Percentiles rank a stretch among this genome's conserved stretches.
Conservation (phyloP, 805 yeast species). For the Nakazawaea ernobii region DNA sequence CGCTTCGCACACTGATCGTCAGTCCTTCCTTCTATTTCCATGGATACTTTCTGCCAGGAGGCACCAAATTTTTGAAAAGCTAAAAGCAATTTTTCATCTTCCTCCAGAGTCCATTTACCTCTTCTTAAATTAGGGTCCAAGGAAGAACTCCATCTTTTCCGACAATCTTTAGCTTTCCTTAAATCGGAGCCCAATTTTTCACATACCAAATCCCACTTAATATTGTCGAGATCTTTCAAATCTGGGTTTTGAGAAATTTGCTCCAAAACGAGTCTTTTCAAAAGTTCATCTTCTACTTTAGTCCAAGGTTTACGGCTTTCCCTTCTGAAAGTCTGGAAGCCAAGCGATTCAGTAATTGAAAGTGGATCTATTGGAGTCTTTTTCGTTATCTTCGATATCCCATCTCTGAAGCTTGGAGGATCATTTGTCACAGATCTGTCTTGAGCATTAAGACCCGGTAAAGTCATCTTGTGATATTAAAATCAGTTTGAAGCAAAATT, state of each 20-base stretch:
- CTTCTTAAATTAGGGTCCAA: slow-evolving; percentile 75
- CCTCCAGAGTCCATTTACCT: slow-evolving; percentile 83
- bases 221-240: slow-evolving; percentile 27
- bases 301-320: slow-evolving; percentile 68
- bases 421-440: too few relatives aligned
- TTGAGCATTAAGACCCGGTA: too few relatives aligned
- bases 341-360: slow-evolving; percentile 63
- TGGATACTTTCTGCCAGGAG: slow-evolving; percentile 80
- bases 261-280: slow-evolving; percentile 37
- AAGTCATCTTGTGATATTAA: too few relatives aligned
- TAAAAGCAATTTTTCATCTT: slow-evolving; percentile 59
- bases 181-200: slow-evolving; percentile 32
- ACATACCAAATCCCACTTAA: slow-evolving; percentile 62
- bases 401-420: slow-evolving; percentile 10
- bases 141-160: slow-evolving; percentile 84
- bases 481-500: too few relatives aligned
- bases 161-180: slow-evolving; percentile 74
- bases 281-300: slow-evolving; percentile 60
- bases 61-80: slow-evolving; percentile 71
- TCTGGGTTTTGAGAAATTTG: slow-evolving; percentile 18
- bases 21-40: slow-evolving; percentile 74
- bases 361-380: slow-evolving; percentile 39
- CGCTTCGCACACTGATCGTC: slow-evolving; percentile 95
- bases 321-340: slow-evolving; percentile 67
- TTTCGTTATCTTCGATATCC: background rate